Evolutionary conservation across 108 stramenopile genomes (phyloP).

Genomic region (Pseudonitzschia multistriata): DNA sequence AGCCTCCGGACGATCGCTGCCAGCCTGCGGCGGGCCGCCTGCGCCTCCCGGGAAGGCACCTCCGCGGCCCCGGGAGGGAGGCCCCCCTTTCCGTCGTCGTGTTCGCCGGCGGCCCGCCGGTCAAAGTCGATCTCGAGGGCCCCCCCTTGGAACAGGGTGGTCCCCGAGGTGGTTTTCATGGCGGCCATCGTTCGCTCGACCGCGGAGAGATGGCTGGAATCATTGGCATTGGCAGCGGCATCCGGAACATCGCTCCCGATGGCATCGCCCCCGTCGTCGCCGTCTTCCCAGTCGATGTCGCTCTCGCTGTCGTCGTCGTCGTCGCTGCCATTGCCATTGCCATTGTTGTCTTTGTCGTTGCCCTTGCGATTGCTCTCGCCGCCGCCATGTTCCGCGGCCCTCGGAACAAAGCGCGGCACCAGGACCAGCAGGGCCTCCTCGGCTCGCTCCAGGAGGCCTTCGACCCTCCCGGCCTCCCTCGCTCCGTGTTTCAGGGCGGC

Average conservation of each 20-base stretch:
- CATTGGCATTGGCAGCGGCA: not conserved
- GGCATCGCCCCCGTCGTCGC: slow-evolving; percentile 14
- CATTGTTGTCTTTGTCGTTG: not conserved
- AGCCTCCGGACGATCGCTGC: slow-evolving; percentile 16
- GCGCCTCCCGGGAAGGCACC: not conserved
- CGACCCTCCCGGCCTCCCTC: slow-evolving; percentile 26
- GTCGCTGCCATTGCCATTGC: not conserved
- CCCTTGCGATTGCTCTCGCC: not conserved
- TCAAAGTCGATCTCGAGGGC: slow-evolving; percentile 37
- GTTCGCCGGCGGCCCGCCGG: not conserved
- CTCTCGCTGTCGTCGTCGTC: not conserved
- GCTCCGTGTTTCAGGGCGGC: slow-evolving; percentile 31
- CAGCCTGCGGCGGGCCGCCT: slow-evolving; percentile 12
- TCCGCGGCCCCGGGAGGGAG: not conserved
- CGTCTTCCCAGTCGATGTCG: slow-evolving; percentile 55
- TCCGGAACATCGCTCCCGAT: not conserved
- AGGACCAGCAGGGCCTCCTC: slow-evolving; percentile 38
- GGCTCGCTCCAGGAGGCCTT: slow-evolving; percentile 24
- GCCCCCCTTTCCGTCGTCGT: not conserved
- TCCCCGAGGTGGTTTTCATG: slow-evolving; percentile 34
- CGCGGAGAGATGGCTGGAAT: slow-evolving; percentile 19
- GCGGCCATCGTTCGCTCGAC: slow-evolving; percentile 47
- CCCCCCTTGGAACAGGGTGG: slow-evolving; percentile 19
- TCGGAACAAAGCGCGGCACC: slow-evolving; percentile 40
- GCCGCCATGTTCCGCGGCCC: not conserved